A percentile compares a stretch with the other conserved stretches of the same genome.
Evolutionary conservation across 441 rosid genomes (phyloP).

Genomic region (Populus hybrid): DNA sequence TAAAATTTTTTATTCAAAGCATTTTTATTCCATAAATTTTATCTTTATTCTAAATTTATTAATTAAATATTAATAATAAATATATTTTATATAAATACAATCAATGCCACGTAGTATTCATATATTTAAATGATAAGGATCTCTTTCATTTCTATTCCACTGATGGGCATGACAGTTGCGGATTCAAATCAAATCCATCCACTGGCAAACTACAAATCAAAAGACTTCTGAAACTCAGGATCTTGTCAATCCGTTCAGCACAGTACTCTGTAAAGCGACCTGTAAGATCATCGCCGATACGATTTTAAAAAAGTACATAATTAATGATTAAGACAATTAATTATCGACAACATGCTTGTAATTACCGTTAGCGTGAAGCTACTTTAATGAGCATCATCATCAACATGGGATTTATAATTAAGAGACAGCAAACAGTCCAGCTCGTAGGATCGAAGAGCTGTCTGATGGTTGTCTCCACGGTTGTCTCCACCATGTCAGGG

Average conservation of each 20-base stretch:
- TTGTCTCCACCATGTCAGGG: conserved; percentile 31
- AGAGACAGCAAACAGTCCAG: conserved; percentile 31
- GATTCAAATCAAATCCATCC: no score
- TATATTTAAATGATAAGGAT: no score
- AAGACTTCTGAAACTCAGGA: not conserved
- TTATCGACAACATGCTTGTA: not conserved
- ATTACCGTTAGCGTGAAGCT: not conserved
- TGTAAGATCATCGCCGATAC: not conserved
- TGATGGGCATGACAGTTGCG: no score
- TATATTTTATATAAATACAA: no score
- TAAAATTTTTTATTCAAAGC: no score
- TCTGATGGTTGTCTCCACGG: conserved; percentile 35
- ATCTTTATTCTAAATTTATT: no score
- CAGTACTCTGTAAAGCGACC: not conserved
- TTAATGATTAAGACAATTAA: not conserved
- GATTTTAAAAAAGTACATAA: not conserved
- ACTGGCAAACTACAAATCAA: no score
- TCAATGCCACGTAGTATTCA: no score
- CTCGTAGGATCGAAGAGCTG: conserved; percentile 24
- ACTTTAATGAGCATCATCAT: not conserved
- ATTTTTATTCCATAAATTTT: no score
- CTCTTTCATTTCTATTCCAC: no score
- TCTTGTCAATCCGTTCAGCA: not conserved
- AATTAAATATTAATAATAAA: no score
- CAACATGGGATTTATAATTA: not conserved